Percentiles rank a stretch among this genome's conserved stretches.
Conservation (phyloP, 2,329 filamentous ascomycete species). For the Monilinia polystroma region DNA sequence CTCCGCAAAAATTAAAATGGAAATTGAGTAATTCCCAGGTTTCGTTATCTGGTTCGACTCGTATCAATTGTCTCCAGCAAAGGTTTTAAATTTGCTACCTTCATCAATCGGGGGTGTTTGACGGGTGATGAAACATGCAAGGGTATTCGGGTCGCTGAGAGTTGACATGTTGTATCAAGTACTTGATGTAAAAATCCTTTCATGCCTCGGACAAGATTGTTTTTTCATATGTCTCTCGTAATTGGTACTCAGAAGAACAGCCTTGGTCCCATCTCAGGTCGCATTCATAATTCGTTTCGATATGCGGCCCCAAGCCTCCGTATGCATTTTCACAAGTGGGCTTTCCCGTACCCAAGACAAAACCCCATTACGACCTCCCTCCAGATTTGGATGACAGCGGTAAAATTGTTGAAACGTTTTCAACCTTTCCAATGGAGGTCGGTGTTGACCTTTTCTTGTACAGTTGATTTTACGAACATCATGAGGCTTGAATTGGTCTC, state of each 20-base stretch:
- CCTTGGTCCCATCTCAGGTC: background rate
- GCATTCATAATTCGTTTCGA: constrained; percentile 7
- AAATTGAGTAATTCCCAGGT: background rate
- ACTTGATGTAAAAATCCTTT: constrained; percentile 14
- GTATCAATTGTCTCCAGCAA: constrained; percentile 2
- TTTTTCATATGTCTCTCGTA: constrained; percentile 2
- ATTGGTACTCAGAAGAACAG: background rate
- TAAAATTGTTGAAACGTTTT: constrained; percentile 25
- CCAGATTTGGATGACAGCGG: constrained; percentile 14
- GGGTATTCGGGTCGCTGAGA: background rate
- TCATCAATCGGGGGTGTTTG: constrained; percentile 1
- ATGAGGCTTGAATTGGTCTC: constrained; percentile 52
- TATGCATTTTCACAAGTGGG: constrained; percentile 7
- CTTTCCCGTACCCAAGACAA: constrained; percentile 9
- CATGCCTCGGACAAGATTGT: constrained; percentile 13
- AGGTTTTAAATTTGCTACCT: constrained; percentile 8
- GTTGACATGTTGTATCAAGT: constrained; percentile 13
- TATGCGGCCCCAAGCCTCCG: constrained; percentile 1
- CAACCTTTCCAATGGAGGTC: constrained; percentile 57
- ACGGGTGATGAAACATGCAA: constrained; percentile 13
- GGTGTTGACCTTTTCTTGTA: constrained; percentile 55
- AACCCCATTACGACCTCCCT: constrained; percentile 1
- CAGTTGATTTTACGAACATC: constrained; percentile 59
- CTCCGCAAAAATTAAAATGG: background rate
- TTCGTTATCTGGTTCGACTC: background rate